Evolutionary conservation across 345 rosid genomes (phyloP).

Genomic region (Lepidium didymum): DNA sequence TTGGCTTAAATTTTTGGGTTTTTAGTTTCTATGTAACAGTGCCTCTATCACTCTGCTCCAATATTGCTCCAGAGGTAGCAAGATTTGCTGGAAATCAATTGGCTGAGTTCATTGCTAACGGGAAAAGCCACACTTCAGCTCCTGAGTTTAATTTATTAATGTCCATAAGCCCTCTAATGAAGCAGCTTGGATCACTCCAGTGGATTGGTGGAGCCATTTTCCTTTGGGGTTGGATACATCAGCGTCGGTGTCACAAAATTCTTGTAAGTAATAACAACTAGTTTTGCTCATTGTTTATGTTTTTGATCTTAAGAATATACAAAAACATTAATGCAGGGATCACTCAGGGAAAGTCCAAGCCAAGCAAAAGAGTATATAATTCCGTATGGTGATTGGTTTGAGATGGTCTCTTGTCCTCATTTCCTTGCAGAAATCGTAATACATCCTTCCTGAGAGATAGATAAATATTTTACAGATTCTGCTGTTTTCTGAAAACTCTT

Average conservation of each 20-base stretch:
- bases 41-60: conserved; percentile 58
- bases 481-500: neutral
- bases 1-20: neutral
- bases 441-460: neutral
- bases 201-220: conserved; percentile 58
- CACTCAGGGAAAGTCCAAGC: conserved; percentile 34
- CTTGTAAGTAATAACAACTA: conserved; percentile 34
- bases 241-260: conserved; percentile 49
- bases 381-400: conserved; percentile 80
- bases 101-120: conserved; percentile 40
- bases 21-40: conserved; percentile 53
- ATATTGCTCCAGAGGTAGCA: conserved; percentile 33
- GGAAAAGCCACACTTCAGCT: conserved; percentile 28
- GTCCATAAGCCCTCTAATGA: conserved; percentile 33
- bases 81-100: conserved; percentile 33
- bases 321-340: conserved; percentile 36
- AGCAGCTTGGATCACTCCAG: conserved; percentile 52
- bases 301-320: neutral
- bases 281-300: neutral
- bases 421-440: conserved; percentile 78
- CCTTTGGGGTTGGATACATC: conserved; percentile 77
- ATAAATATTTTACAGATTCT: neutral
- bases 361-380: conserved; percentile 37
- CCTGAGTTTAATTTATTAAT: conserved; percentile 34
- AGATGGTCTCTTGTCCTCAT: conserved; percentile 66